Evolutionary conservation across 2,329 filamentous ascomycete genomes (phyloP).

Genomic region (Zopfia rhizophila): DNA sequence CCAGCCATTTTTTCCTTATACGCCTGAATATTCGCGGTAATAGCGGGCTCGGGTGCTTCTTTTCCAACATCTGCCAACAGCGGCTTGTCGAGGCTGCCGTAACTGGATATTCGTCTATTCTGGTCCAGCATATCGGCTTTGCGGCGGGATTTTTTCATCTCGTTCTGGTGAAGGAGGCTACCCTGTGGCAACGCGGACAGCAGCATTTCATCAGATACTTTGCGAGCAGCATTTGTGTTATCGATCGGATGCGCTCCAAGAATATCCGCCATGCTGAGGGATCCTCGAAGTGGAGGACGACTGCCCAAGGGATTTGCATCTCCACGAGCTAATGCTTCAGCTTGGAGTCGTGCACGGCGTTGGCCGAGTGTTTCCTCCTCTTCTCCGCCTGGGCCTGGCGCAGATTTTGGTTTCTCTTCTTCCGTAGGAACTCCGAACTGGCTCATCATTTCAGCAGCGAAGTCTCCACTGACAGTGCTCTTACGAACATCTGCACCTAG

Average conservation of each 20-base stretch:
- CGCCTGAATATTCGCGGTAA: conserved; percentile 48
- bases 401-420: conserved; percentile 41
- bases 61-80: conserved; percentile 38
- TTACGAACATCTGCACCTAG: conserved; percentile 53
- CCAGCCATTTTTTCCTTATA: conserved; percentile 48
- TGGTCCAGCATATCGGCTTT: conserved; percentile 48
- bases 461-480: conserved; percentile 70
- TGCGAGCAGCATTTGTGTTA: conserved; percentile 44
- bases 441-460: conserved; percentile 74
- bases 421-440: conserved; percentile 44
- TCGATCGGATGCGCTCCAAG: conserved; percentile 65
- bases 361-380: conserved; percentile 84
- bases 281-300: conserved; percentile 52
- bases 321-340: conserved; percentile 68
- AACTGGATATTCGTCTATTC: conserved; percentile 44
- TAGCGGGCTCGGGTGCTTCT: conserved; percentile 38
- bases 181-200: conserved; percentile 48
- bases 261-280: conserved; percentile 70
- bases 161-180: conserved; percentile 54
- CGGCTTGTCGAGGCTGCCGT: conserved; percentile 38
- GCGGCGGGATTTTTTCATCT: conserved; percentile 48
- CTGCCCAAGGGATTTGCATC: conserved; percentile 32
- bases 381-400: conserved; percentile 47
- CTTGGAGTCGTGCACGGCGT: conserved; percentile 77
- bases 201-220: conserved; percentile 48